Percentiles rank a stretch among this genome's conserved stretches.
phyloP scores from a whole-genome alignment of 108 stramenopile species.

The Stephanodiscus minutulus region DNA sequence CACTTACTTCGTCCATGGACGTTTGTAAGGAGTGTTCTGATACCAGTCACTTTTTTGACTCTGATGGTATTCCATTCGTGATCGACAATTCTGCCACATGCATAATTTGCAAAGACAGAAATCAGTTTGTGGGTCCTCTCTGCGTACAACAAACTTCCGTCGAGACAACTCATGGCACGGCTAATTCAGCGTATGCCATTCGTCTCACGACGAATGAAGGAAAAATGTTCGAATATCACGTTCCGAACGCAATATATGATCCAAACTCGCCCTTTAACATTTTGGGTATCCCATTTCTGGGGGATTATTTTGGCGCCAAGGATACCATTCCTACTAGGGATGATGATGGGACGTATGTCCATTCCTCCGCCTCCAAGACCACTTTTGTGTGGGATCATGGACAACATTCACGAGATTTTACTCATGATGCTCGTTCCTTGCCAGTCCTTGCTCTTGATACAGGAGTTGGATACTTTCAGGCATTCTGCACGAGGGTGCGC shows the following conservation, averaged over 20 bases:
- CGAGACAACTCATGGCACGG: not conserved
- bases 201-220: not conserved
- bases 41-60: not conserved
- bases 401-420: constrained; percentile 5
- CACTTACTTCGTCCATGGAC: not conserved
- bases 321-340: not conserved
- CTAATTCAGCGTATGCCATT: not conserved
- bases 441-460: not conserved
- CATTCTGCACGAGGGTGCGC: constrained; percentile 2
- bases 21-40: not conserved
- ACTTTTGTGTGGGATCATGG: constrained; percentile 12
- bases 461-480: not conserved
- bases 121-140: not conserved
- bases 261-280: not conserved
- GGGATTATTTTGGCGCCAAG: constrained; percentile 5
- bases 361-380: not conserved
- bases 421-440: not conserved
- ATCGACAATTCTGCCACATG: constrained; percentile 9
- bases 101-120: not conserved
- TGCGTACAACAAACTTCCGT: not conserved
- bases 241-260: not conserved
- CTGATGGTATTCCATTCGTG: constrained; percentile 5
- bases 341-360: not conserved
- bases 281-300: not conserved
- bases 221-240: not conserved